Base-by-base conservation (phyloP, 2,329 filamentous ascomycete species). In the Myriosclerotinia scirpicola region DNA sequence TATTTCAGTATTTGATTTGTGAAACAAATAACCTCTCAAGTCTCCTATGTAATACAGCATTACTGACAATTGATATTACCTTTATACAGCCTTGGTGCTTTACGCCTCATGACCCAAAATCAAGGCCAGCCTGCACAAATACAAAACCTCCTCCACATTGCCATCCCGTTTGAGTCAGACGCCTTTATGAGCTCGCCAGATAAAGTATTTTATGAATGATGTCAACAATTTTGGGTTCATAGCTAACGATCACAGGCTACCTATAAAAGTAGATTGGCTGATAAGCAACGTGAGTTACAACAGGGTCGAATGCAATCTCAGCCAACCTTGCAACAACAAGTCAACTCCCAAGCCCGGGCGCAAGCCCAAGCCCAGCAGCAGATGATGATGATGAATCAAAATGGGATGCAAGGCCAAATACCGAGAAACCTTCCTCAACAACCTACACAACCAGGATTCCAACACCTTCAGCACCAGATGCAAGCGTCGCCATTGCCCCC, bases 381-480 rank as follows among this genome's bases (percentile, higher is more conserved):
- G 76, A 81, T 83, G 68, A 80, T 87, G 78, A 81, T 85, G 79
- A 66, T 66, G 55, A 84, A 80, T 67, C 82, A 82, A 65, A 82
- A 80, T 66, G 73, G 73, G 6, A 81, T 85, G 78, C 82, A 83
- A 67, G 79, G 78, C 15, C 81, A 84, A 69, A 82, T 86, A 78
- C 79, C 80, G 50, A 80, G 84, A 46, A 80, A 80, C 15, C 71
- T 73, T 65, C 81, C 84, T 76, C 75, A 74, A 64, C 83, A 83
- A 71, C 79, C 78, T 8, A 76, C 78, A 2, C 85, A 84, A 68
- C 84, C 82, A 71, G 81, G 80, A 0, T 87, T 88, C 67, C 85
- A 85, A 68, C 81, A 84, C 58, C 79, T 87, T 46, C 85, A 86
- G 67, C 84, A 85, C 65, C 83, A 81, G 65, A 85, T 86, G 83